These are phyloP conservation scores for Fomitopsis pinicola DNA, from an alignment of 1,284 basidiomycete species.

Conservation along the genomic window DNA sequence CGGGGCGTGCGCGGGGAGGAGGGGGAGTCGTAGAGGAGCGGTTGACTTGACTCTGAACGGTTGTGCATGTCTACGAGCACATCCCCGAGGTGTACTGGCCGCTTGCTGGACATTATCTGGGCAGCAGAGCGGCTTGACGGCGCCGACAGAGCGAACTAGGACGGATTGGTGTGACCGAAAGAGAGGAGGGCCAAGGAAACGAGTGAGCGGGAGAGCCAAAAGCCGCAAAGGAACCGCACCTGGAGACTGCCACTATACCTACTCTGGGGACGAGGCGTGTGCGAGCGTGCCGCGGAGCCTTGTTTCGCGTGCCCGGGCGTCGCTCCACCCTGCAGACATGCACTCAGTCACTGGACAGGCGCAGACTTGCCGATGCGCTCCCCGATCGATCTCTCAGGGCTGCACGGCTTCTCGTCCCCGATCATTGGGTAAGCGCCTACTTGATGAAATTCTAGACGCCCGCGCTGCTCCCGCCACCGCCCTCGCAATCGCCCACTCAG, in stretches of 20 bases:
- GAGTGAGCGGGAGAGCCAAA: background rate
- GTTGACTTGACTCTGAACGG: constrained; percentile 23
- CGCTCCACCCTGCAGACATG: background rate
- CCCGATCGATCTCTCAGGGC: background rate
- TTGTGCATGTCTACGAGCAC: constrained; percentile 11
- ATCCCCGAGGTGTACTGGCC: constrained; percentile 7
- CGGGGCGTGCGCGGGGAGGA: constrained; percentile 8
- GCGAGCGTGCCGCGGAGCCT: background rate
- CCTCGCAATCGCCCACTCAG: background rate
- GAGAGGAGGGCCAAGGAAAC: background rate
- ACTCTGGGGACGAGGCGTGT: no score
- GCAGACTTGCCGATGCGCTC: no score
- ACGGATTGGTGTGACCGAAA: background rate
- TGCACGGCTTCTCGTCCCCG: background rate
- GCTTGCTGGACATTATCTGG: background rate
- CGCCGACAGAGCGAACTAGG: background rate
- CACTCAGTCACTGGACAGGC: no score
- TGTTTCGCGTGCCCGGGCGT: background rate
- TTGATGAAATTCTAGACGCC: background rate
- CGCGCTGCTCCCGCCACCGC: background rate
- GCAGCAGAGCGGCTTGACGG: background rate
- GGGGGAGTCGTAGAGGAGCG: constrained; percentile 21
- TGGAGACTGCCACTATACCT: background rate
- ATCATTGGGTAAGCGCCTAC: background rate
- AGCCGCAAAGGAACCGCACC: background rate